phyloP scores from a whole-genome alignment of 352 stramenopile species.

The Phytopythium sindhum region DNA sequence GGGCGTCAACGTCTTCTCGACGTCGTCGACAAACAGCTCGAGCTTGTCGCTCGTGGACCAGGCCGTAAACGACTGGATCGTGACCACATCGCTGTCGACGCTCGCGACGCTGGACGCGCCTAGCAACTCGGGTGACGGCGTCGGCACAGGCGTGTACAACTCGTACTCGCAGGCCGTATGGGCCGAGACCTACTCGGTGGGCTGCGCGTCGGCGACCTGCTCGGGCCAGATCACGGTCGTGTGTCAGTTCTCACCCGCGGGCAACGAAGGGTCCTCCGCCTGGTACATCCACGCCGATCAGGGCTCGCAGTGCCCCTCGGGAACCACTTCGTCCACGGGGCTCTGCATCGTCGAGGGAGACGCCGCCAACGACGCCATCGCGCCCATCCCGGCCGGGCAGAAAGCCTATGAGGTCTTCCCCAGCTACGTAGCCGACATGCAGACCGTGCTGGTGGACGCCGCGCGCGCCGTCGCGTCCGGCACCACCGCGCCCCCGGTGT shows the following conservation, averaged over 20 bases:
- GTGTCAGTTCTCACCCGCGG: constrained; percentile 56
- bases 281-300: constrained; percentile 60
- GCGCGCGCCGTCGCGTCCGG: constrained; percentile 24
- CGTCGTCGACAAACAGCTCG: constrained; percentile 20
- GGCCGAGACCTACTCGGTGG: constrained; percentile 51
- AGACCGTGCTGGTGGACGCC: constrained; percentile 41
- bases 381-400: constrained; percentile 46
- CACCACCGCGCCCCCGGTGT: constrained; percentile 4
- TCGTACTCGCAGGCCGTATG: constrained; percentile 80
- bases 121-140: constrained; percentile 27
- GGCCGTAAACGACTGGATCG: constrained; percentile 60
- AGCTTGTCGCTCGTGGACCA: constrained; percentile 36
- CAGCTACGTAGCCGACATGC: constrained; percentile 46
- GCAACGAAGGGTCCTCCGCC: constrained; percentile 43
- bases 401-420: constrained; percentile 61
- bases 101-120: constrained; percentile 47
- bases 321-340: constrained; percentile 35
- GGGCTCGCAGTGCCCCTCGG: constrained; percentile 44
- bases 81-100: constrained; percentile 40
- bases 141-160: constrained; percentile 63
- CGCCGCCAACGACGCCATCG: constrained; percentile 42
- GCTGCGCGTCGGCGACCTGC: constrained; percentile 54
- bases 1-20: constrained; percentile 48
- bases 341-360: constrained; percentile 57
- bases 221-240: constrained; percentile 37